phyloP scores from a whole-genome alignment of 2,329 filamentous ascomycete genomes.

The Raffaelea ambrosiae region DNA sequence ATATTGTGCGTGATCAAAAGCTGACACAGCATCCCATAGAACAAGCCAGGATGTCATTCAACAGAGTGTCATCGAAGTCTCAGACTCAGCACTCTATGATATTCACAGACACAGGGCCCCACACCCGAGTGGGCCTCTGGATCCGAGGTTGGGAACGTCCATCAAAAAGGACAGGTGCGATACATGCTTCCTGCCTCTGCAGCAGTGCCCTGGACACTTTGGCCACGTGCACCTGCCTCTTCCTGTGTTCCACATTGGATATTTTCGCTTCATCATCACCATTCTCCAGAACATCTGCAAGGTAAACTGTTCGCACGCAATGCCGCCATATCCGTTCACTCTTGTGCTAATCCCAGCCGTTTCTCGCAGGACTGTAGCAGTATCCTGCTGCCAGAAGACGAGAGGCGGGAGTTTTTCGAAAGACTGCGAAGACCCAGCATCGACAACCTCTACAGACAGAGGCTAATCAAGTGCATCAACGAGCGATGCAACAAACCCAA shows the following conservation, averaged over 20 bases:
- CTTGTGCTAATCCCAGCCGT: too few species aligned
- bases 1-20: too few species aligned
- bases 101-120: conserved; percentile 69
- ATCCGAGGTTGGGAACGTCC: conserved; percentile 80
- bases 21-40: too few species aligned
- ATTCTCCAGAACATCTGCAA: conserved; percentile 97
- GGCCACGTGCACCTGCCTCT: conserved; percentile 85
- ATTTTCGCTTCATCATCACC: conserved; percentile 84
- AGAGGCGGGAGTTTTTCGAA: conserved; percentile 68
- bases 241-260: conserved; percentile 92
- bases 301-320: conserved; percentile 20
- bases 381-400: conserved; percentile 72
- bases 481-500: conserved; percentile 84
- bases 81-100: conserved; percentile 86
- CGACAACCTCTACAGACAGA: conserved; percentile 77
- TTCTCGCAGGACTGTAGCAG: conserved; percentile 74
- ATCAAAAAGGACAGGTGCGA: conserved; percentile 71
- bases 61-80: conserved; percentile 89
- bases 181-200: conserved; percentile 76
- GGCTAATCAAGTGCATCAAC: conserved; percentile 79
- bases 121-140: conserved; percentile 76
- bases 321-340: too few species aligned
- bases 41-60: conserved; percentile 92
- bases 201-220: conserved; percentile 90
- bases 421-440: conserved; percentile 72